phyloP scores from a whole-genome alignment of 495 filamentous ascomycete species.

The Letharia lupina region DNA sequence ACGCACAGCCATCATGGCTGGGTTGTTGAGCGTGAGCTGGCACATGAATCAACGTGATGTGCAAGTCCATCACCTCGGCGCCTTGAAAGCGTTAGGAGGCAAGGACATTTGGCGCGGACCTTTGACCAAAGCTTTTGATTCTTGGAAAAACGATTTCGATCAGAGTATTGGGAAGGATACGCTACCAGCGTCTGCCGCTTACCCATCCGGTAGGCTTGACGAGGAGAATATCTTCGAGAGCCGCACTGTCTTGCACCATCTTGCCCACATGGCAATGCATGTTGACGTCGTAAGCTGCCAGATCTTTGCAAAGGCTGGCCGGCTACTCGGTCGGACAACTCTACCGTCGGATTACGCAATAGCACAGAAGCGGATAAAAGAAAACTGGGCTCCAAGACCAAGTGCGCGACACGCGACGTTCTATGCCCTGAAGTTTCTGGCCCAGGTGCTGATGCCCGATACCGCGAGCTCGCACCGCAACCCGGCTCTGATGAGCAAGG shows the following conservation, averaged over 20 bases:
- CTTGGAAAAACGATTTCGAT: slow-evolving; percentile 93
- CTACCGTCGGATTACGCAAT: slow-evolving; percentile 70
- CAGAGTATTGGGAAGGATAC: slow-evolving; percentile 55
- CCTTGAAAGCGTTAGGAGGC: slow-evolving; percentile 70
- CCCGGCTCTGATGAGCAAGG: slow-evolving; percentile 28
- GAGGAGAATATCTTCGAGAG: slow-evolving; percentile 78
- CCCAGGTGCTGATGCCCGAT: slow-evolving; percentile 62
- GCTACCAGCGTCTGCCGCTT: slow-evolving; percentile 31
- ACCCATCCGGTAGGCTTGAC: slow-evolving; percentile 41
- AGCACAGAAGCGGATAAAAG: slow-evolving; percentile 77
- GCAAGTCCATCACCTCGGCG: slow-evolving; percentile 81
- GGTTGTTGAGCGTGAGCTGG: slow-evolving; percentile 88
- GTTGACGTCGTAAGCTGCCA: slow-evolving; percentile 97
- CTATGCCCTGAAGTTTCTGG: slow-evolving; percentile 83
- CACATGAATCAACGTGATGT: slow-evolving; percentile 97
- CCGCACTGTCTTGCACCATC: slow-evolving; percentile 78
- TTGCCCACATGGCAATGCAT: slow-evolving; percentile 97
- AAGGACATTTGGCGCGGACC: slow-evolving; percentile 89
- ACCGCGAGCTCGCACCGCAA: slow-evolving; percentile 29
- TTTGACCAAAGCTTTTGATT: slow-evolving; percentile 82
- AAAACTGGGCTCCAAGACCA: slow-evolving; percentile 84
- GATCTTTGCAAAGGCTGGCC: slow-evolving; percentile 80
- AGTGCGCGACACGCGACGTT: slow-evolving; percentile 89
- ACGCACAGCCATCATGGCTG: slow-evolving; percentile 91
- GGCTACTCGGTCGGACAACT: slow-evolving; percentile 79